phyloP scores from a whole-genome alignment of 108 stramenopile species.

The Aurantiochytrium sp. region DNA sequence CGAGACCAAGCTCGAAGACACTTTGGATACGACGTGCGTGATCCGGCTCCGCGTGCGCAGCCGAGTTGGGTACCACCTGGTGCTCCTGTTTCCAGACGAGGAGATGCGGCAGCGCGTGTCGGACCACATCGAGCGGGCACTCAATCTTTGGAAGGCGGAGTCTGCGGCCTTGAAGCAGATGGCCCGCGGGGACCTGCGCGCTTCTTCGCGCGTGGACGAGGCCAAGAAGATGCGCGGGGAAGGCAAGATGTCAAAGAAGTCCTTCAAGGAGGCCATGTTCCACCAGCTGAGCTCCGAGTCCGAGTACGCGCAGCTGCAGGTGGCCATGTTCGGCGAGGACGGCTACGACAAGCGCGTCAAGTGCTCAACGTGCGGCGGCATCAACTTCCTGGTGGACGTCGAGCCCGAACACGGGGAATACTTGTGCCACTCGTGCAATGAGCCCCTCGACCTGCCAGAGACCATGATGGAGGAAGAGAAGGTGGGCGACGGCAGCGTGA shows the following conservation, averaged over 20 bases:
- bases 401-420: neutral
- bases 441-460: neutral
- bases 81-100: neutral
- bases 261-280: neutral
- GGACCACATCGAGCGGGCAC: neutral
- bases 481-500: too few relatives aligned
- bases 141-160: neutral
- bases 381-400: neutral
- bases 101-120: neutral
- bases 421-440: neutral
- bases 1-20: neutral
- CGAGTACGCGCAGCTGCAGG: slow-evolving; percentile 22
- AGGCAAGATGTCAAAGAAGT: neutral
- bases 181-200: neutral
- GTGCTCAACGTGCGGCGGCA: neutral
- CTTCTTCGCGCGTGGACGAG: neutral
- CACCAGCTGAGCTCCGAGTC: neutral
- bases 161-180: neutral
- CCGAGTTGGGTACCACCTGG: neutral
- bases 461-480: too few relatives aligned
- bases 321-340: slow-evolving; percentile 13
- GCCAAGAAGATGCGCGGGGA: neutral
- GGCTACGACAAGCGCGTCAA: neutral
- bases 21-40: neutral
- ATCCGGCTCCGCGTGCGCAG: neutral